A percentile compares a stretch with the other conserved stretches of the same genome.
Conservation (phyloP, 768 basidiomycete species). For the Gloeostereum incarnatum region DNA sequence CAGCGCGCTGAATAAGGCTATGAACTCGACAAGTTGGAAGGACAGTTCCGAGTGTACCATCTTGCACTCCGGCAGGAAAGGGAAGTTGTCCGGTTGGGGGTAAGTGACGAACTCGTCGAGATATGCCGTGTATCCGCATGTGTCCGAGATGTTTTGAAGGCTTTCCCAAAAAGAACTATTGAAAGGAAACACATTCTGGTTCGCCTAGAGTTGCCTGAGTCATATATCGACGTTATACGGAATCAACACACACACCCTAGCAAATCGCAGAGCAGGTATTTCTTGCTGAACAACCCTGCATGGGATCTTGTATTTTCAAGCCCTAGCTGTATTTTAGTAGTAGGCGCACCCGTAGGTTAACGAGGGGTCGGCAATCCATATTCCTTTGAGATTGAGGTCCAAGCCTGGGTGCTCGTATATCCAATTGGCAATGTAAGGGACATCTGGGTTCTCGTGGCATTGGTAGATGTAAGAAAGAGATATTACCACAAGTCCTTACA, state of each 20-base stretch:
- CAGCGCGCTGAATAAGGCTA: slow-evolving; percentile 36
- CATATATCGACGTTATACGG: neutral
- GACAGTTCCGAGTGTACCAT: slow-evolving; percentile 27
- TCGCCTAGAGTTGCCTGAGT: slow-evolving; percentile 24
- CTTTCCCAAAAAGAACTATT: slow-evolving; percentile 43
- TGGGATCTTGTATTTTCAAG: no score
- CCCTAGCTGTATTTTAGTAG: no score
- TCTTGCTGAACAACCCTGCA: slow-evolving; percentile 52
- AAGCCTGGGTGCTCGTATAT: slow-evolving; percentile 57
- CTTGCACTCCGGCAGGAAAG: slow-evolving; percentile 40
- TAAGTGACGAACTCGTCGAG: slow-evolving; percentile 52
- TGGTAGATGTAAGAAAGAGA: slow-evolving; percentile 3
- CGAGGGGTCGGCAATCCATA: slow-evolving; percentile 51
- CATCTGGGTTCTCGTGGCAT: slow-evolving; percentile 13
- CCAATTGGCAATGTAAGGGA: slow-evolving; percentile 58
- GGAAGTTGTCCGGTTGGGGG: slow-evolving; percentile 53
- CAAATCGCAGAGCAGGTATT: slow-evolving; percentile 59
- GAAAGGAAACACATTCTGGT: slow-evolving; percentile 51
- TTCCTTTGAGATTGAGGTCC: slow-evolving; percentile 42
- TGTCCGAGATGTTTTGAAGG: slow-evolving; percentile 41
- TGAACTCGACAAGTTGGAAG: slow-evolving; percentile 34
- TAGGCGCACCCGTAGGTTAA: slow-evolving; percentile 32
- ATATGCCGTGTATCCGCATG: slow-evolving; percentile 55
- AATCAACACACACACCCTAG: slow-evolving; percentile 18
- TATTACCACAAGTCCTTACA: slow-evolving; percentile 29